Evolutionary conservation across 208 protist species (phyloP).

Genomic region (Crithidia brevicula): DNA sequence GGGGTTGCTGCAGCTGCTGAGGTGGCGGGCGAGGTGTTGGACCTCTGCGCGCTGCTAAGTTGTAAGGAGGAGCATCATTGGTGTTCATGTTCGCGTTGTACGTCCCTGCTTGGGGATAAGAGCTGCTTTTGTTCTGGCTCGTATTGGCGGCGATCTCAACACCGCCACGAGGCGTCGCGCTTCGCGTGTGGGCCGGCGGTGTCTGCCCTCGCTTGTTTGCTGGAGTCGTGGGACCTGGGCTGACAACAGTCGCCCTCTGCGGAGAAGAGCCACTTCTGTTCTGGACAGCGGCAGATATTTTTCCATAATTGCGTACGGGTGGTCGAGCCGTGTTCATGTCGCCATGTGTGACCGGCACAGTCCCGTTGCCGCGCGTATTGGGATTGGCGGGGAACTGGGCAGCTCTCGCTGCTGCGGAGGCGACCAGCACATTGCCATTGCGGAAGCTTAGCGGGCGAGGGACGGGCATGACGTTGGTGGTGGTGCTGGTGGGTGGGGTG

Average conservation of each 20-base stretch:
- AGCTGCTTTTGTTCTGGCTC: neutral
- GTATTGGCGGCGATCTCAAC: neutral
- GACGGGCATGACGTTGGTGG: neutral
- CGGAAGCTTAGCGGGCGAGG: neutral
- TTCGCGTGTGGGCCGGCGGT: neutral
- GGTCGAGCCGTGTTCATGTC: neutral
- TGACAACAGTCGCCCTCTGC: no score
- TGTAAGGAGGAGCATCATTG: no score
- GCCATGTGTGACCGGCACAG: neutral
- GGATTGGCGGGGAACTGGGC: neutral
- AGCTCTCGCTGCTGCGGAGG: neutral
- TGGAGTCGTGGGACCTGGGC: no score
- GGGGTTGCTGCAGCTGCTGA: neutral
- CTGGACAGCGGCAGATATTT: neutral
- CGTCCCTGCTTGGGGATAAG: neutral
- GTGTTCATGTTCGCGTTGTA: slow-evolving; percentile 3
- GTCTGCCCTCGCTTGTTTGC: neutral
- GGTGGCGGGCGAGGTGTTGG: neutral
- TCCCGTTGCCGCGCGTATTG: neutral
- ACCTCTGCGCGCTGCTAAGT: no score
- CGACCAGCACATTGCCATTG: neutral
- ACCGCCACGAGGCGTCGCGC: neutral
- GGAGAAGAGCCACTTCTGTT: no score
- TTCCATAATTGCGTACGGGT: neutral
- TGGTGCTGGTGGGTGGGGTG: neutral